These are phyloP conservation scores for Fusarium bulbicola DNA, from an alignment of 2,329 filamentous ascomycete species.

Conservation along the genomic window DNA sequence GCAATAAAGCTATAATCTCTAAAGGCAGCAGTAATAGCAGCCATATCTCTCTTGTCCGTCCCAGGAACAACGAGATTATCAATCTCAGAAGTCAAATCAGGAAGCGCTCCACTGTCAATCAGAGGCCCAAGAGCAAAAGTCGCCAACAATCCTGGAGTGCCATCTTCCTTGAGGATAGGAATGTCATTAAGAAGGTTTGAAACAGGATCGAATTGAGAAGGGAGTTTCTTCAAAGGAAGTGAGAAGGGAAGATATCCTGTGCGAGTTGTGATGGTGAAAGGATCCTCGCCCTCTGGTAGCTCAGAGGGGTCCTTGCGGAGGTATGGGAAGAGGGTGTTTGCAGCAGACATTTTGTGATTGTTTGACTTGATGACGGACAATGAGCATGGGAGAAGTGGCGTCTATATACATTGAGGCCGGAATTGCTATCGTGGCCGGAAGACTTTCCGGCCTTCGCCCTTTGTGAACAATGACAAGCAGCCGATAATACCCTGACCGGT, in stretches of 20 bases:
- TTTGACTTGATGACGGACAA: background rate
- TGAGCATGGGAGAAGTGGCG: background rate
- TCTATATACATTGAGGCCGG: constrained; percentile 34
- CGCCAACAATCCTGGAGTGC: constrained; percentile 19
- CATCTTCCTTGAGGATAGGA: constrained; percentile 32
- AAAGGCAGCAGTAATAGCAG: constrained; percentile 30
- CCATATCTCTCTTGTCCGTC: constrained; percentile 26
- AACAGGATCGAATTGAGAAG: constrained; percentile 29
- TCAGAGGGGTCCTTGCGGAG: constrained; percentile 32
- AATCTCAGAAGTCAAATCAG: constrained; percentile 31
- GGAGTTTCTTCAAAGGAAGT: constrained; percentile 24
- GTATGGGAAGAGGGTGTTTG: constrained; percentile 32
- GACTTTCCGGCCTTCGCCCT: constrained; percentile 27
- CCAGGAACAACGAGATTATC: constrained; percentile 26
- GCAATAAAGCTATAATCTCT: constrained; percentile 33
- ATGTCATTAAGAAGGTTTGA: constrained; percentile 30
- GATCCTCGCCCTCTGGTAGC: constrained; percentile 26
- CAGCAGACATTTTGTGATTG: constrained; percentile 27
- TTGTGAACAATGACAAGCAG: constrained; percentile 13
- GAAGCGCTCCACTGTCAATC: constrained; percentile 24
- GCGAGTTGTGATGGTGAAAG: constrained; percentile 33
- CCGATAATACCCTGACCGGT: constrained; percentile 25
- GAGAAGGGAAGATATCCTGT: constrained; percentile 29
- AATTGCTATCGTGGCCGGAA: constrained; percentile 32
- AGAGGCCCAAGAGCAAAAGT: constrained; percentile 28